Base-by-base conservation (phyloP, 2,329 filamentous ascomycete species). In the Microthyrium microscopicum region DNA sequence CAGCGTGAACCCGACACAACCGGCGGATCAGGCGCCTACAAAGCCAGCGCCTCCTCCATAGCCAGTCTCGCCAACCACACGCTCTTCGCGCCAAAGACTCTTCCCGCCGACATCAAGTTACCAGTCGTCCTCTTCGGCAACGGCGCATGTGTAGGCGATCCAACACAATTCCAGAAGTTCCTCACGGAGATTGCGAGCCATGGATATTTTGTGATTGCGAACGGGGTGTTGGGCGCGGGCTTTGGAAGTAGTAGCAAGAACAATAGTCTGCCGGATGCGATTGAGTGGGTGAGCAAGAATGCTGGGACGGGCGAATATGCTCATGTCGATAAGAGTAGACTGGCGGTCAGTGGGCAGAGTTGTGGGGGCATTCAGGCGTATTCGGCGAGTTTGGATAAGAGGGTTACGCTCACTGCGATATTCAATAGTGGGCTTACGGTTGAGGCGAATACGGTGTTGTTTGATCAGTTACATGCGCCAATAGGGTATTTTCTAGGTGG, bases 101-200 rank as follows among this genome's bases (percentile, higher is more conserved):
- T 17, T 7, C 31, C 31, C 9, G 7, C 22, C 7, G 17, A 17
- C 9, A 7, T 33, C 7, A 34, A 32, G 21, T 7, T 34, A 7
- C 31, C 31, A 6, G 11, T 34, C 9, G 8, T 33, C 13, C 9
- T 34, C 11, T 34, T 20, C 24, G 31, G 31, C 13, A 31, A 34
- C 11, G 31, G 31, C 7, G 29, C 29, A 19, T 32, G 29, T 19
- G 29, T 7, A 16, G 25, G 15, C 19, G 19, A 32, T 16, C 12
- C 12, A 8, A 11, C 11, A 8, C 12, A 8, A 15, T 32, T 22
- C 9, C 8, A 8, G 8, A 32, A 32, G 11, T 32, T 32, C 29
- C 19, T 32, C 11, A 22, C 29, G 9, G 27, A 29, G 27, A 11
- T 9, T 9, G 27, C 27, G 15, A 29, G 27, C 15, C 27, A 29